These are phyloP conservation scores for Spizellomyces punctatus DNA, from an alignment of 192 early-diverging fungal species.

Conservation along the genomic window DNA sequence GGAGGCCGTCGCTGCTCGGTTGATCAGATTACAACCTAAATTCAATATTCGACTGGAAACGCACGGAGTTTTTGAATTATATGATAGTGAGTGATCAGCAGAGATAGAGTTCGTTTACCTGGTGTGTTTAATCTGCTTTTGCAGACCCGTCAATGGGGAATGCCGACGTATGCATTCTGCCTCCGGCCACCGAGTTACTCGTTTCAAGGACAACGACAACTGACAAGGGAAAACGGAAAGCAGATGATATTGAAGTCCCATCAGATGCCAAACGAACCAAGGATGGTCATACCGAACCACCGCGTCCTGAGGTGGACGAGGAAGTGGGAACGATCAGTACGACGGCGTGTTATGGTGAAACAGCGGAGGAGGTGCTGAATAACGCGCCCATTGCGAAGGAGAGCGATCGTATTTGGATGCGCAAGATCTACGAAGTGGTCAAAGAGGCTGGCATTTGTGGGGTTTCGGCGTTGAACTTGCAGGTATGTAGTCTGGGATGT, in stretches of 20 bases:
- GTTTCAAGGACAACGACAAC: background rate
- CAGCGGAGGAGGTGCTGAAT: background rate
- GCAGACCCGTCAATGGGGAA: no score
- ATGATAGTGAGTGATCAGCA: no score
- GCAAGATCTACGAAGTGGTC: conserved; percentile 17
- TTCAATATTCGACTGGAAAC: background rate
- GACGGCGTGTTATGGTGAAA: background rate
- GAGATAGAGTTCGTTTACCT: no score
- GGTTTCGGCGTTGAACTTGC: background rate
- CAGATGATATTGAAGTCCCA: background rate
- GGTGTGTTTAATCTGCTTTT: no score
- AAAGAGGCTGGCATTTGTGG: conserved; percentile 7
- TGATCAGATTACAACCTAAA: conserved; percentile 10
- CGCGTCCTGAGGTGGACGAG: background rate
- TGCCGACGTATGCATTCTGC: no score
- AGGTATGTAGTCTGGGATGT: background rate
- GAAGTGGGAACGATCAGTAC: background rate
- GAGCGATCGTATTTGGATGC: conserved; percentile 13
- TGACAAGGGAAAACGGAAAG: background rate
- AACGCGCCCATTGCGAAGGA: conserved; percentile 11
- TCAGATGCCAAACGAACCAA: background rate
- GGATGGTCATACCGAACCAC: background rate
- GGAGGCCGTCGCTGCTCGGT: conserved; percentile 12
- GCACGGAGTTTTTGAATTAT: no score
- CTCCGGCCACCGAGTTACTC: no score